A percentile compares a stretch with the other conserved stretches of the same genome.
Conservation (phyloP, 2,329 filamentous ascomycete species). For the Monosporascus sp. region DNA sequence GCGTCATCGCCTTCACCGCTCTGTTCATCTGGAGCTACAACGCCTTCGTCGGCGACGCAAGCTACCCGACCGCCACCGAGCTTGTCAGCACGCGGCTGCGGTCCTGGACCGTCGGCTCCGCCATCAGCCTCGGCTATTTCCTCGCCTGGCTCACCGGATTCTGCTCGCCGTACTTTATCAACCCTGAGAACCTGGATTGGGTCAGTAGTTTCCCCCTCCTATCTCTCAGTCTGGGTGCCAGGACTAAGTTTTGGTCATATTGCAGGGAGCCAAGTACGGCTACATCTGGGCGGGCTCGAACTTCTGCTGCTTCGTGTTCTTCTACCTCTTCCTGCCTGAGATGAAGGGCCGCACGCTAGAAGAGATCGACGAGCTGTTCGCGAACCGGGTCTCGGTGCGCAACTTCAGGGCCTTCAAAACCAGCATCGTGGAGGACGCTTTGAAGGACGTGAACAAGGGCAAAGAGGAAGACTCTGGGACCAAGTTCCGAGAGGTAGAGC, state of each 20-base stretch:
- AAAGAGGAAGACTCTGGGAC: constrained; percentile 5
- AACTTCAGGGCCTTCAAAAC: constrained; percentile 22
- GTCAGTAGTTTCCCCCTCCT: constrained; percentile 10
- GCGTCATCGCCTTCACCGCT: constrained; percentile 30
- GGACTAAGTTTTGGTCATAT: constrained; percentile 2
- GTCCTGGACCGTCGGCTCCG: constrained; percentile 43
- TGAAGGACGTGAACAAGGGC: constrained; percentile 11
- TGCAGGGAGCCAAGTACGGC: constrained; percentile 35
- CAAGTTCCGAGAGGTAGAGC: not conserved
- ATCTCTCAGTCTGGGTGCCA: not conserved
- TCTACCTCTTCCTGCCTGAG: constrained; percentile 23
- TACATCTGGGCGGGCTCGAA: constrained; percentile 36
- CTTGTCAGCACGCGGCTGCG: constrained; percentile 38
- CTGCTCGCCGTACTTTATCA: constrained; percentile 26
- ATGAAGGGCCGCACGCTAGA: constrained; percentile 24
- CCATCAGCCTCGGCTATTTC: constrained; percentile 42
- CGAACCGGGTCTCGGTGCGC: constrained; percentile 21
- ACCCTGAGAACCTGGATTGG: constrained; percentile 25
- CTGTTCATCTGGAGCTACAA: constrained; percentile 33
- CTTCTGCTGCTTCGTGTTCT: constrained; percentile 22
- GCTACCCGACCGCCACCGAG: constrained; percentile 38
- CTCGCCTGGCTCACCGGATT: constrained; percentile 34
- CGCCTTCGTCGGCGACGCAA: constrained; percentile 33
- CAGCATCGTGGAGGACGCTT: constrained; percentile 18
- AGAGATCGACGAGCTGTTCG: constrained; percentile 26